Base-by-base conservation (phyloP, 2,329 filamentous ascomycete genomes). In the Phialophora tarda region DNA sequence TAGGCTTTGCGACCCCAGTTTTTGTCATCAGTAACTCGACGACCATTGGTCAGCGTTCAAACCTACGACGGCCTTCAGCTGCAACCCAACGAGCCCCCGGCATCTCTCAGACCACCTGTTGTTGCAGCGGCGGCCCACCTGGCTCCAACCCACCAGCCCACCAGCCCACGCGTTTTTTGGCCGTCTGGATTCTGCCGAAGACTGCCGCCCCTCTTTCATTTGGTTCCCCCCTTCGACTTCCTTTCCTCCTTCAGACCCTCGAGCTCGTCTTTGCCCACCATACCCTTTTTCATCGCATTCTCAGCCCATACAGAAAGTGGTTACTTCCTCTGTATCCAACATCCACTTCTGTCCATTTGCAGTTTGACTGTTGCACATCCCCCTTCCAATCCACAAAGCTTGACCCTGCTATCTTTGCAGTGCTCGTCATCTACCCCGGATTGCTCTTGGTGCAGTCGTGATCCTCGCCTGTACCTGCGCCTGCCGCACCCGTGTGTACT, bases 271-370 rank as follows among this genome's bases (percentile, higher is more conserved):
- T 58, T 56, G 32, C 64, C 64, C 57, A 65, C 66, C 69, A 71
- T 69, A 67, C 66, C 66, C 64, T 67, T 71, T 71, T 65, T 62
- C 65, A 53, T 59, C 64, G 41, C 59, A 54, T 41, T 61, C 62
- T 63, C 63, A 64, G 59, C 59, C 69, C 66, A 67, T 68, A 64
- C 63, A 71, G 65, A 69, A 69, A 68, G 65, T 63, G 67, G 63
- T 71, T 69, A 69, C 67, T 60, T 66, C 62, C 59, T 69, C 61
- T 67, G 59, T 65, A 63, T 64, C 50, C 65, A 56, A 68, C 67
- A 71, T 59, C 69, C 69, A 71, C 69, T 69, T 65, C 62, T 67
- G 62, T 69, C 69, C 65, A 53, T 44, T 69, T 69, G 54, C 69
- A 69, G 69, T 61, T 60, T 66, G 58, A 65, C 57, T 64, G 69